These are phyloP conservation scores for Macrocybe gigantea DNA, from an alignment of 768 basidiomycete species.

Conservation along the genomic window DNA sequence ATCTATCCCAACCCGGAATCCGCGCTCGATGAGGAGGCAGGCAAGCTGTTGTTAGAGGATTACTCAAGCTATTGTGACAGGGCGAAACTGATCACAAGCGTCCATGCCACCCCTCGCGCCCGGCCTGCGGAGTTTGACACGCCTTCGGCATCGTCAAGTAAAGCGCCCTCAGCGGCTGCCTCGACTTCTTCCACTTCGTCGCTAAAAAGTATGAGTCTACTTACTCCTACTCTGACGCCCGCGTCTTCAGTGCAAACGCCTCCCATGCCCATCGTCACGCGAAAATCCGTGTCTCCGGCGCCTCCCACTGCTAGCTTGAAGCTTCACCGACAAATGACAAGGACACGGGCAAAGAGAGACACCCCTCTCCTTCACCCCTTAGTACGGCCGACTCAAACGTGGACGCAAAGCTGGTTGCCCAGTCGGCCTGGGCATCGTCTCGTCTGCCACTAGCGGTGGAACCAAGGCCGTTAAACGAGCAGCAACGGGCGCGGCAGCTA, in stretches of 20 bases:
- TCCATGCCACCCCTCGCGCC: constrained; percentile 82
- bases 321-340: constrained; percentile 33
- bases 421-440: constrained; percentile 27
- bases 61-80: constrained; percentile 85
- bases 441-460: constrained; percentile 25
- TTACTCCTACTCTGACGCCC: constrained; percentile 14
- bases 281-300: constrained; percentile 38
- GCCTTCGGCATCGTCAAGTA: constrained; percentile 26
- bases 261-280: constrained; percentile 35
- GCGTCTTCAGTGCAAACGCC: constrained; percentile 18
- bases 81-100: constrained; percentile 83
- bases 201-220: constrained; percentile 5
- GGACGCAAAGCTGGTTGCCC: constrained; percentile 28
- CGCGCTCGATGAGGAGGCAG: constrained; percentile 93
- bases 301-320: constrained; percentile 36
- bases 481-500: constrained; percentile 43
- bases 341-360: constrained; percentile 50
- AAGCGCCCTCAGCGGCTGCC: constrained; percentile 23
- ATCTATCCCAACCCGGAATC: constrained; percentile 98
- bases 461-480: constrained; percentile 69
- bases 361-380: constrained; percentile 63
- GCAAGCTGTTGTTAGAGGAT: constrained; percentile 84
- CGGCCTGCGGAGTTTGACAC: constrained; percentile 68
- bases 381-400: constrained; percentile 71
- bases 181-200: constrained; percentile 15